Percentiles rank a stretch among this genome's conserved stretches.
These are phyloP conservation scores for Madurella fahalii DNA, from an alignment of 2,329 filamentous ascomycete species.

Conservation along the genomic window DNA sequence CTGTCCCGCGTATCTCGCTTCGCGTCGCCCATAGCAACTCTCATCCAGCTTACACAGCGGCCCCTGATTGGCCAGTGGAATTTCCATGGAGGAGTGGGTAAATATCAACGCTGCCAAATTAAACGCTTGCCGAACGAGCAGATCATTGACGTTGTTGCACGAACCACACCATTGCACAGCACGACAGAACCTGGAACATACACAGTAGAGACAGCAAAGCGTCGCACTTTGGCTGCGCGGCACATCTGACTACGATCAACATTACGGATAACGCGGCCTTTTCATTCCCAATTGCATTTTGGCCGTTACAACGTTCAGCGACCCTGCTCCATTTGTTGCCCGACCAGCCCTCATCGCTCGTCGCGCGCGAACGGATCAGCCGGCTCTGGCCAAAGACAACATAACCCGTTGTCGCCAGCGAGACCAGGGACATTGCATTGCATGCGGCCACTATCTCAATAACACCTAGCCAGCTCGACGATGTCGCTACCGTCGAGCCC, in stretches of 20 bases:
- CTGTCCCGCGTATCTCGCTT: not conserved
- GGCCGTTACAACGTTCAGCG: not conserved
- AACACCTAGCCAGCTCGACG: conserved; percentile 16
- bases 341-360: not conserved
- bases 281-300: not conserved
- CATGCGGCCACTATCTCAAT: conserved; percentile 19
- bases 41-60: not conserved
- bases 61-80: conserved; percentile 10
- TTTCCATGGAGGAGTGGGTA: conserved; percentile 12
- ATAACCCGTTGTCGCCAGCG: conserved; percentile 2
- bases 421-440: conserved; percentile 11
- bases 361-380: too few species aligned
- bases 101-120: conserved; percentile 13
- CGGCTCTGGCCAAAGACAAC: not conserved
- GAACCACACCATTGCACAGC: not conserved
- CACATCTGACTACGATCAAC: not conserved
- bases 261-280: not conserved
- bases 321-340: not conserved
- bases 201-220: not conserved
- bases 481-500: conserved; percentile 48
- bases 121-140: not conserved
- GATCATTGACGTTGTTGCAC: not conserved
- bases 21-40: conserved; percentile 21
- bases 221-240: not conserved
- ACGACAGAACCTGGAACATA: not conserved